Evolutionary conservation across 495 filamentous ascomycete species (phyloP), one percentile per base, ranked within the genome.

Genomic region (Peziza echinospora): DNA sequence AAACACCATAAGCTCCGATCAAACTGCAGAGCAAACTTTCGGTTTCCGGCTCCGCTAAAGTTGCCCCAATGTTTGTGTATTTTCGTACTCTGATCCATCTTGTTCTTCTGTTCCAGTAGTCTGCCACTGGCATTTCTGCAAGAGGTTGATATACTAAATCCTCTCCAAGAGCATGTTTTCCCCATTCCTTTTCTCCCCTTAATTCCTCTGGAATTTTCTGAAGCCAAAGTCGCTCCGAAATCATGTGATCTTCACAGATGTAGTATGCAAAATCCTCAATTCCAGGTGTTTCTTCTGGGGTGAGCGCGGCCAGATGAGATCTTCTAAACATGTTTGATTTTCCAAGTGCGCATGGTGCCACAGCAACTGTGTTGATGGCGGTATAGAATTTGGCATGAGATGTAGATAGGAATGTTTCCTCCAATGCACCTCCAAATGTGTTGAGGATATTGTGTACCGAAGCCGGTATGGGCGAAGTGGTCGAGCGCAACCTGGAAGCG

Each of bases 261-360:
- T 94, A 89, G 30, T 81, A 71, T 13, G 80, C 86, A 65, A 99
- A 96, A 64, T 77, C 87, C 60, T 93, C 83, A 51, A 96, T 77
- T 0, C 87, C 86, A 0, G 72, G 70, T 30, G 9, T 70, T 65
- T 48, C 60, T 52, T 43, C 64, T 65, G 69, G 43, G n/a, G 86
- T 94, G 17, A 91, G 70, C 48, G 71, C 71, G 56, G 84, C 71
- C 22, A 99, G 75, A 55, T 99, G 87, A 0, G 85, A 86, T 43
- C 78, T 80, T 23, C 89, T 81, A 67, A 96, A 96, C 81, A 99
- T 92, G 63, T 89, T 96, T 46, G 82, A 91, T 64, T 99, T 99
- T 22, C 89, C 89, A 5, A 96, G 81, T 46, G 91, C 82, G 62
- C 91, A 96, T 5, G 91, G 86, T 0, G 89, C 87, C 48, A 96